Evolutionary conservation across 2,329 filamentous ascomycete species (phyloP).

Genomic region (Macrophomina pseudophaseolina): DNA sequence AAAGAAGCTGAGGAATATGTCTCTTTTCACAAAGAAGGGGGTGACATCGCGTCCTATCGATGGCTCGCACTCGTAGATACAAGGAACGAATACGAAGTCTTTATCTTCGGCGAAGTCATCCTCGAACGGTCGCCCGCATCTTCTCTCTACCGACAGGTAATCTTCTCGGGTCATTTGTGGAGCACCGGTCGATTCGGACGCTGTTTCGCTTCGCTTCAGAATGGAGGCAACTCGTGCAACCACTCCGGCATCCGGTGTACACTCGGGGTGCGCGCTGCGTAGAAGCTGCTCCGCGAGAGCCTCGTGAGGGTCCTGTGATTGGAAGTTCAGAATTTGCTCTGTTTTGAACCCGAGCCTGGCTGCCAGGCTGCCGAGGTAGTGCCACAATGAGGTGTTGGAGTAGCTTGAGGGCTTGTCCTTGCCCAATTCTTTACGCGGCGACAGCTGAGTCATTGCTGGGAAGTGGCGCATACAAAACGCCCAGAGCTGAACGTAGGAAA

Average conservation of each 20-base stretch:
- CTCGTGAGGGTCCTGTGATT: not conserved
- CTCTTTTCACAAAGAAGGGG: not conserved
- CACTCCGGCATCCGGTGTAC: not conserved
- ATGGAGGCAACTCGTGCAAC: not conserved
- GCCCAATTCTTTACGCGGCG: not conserved
- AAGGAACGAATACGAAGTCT: not conserved
- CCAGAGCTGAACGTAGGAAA: conserved; percentile 14
- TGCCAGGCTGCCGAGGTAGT: conserved; percentile 2
- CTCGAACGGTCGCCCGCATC: conserved; percentile 3
- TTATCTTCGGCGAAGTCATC: not conserved
- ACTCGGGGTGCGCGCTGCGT: not conserved
- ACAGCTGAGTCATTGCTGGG: not conserved
- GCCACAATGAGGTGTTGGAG: not conserved
- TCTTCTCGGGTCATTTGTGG: too few species aligned
- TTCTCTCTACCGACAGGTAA: not conserved
- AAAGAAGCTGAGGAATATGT: not conserved
- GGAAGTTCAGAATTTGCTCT: not conserved
- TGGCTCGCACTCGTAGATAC: not conserved
- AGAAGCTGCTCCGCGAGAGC: not conserved
- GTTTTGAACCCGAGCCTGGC: not conserved
- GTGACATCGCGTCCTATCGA: not conserved
- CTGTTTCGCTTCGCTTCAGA: not conserved
- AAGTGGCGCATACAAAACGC: conserved; percentile 15
- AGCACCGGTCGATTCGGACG: too few species aligned
- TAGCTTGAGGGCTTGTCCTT: not conserved